Percentiles rank a stretch among this genome's conserved stretches.
phyloP scores from a whole-genome alignment of 257 asterid genomes.

The Salvia miltiorrhiza region DNA sequence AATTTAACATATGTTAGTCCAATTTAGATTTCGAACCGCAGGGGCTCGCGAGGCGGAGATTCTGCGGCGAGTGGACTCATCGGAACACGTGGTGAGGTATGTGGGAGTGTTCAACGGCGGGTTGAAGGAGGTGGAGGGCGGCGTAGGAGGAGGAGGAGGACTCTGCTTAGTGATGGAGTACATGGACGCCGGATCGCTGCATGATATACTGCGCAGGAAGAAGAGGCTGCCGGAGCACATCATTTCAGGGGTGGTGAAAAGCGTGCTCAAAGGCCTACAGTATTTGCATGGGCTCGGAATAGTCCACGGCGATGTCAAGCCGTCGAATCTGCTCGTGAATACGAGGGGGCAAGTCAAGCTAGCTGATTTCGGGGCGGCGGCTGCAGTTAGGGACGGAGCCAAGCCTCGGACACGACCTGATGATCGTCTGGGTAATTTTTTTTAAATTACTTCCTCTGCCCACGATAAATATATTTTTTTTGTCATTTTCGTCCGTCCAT shows the following conservation, averaged over 20 bases:
- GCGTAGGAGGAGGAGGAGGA: slow-evolving; percentile 19
- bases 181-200: slow-evolving; percentile 45
- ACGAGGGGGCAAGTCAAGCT: slow-evolving; percentile 36
- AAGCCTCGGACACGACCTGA: no score
- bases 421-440: no score
- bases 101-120: slow-evolving; percentile 33
- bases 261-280: slow-evolving; percentile 40
- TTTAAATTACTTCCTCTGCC: no score
- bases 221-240: slow-evolving; percentile 25
- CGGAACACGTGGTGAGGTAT: slow-evolving; percentile 34
- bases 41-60: slow-evolving; percentile 35
- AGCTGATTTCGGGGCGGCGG: slow-evolving; percentile 50
- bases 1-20: no score
- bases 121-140: slow-evolving; percentile 13
- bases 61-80: slow-evolving; percentile 28
- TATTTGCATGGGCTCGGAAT: slow-evolving; percentile 36
- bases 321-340: slow-evolving; percentile 45
- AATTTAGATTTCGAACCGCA: no score
- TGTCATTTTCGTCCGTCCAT: no score
- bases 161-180: slow-evolving; percentile 45
- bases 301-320: slow-evolving; percentile 52
- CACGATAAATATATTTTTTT: no score
- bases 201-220: slow-evolving; percentile 20
- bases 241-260: slow-evolving; percentile 27
- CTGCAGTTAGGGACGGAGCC: no score